phyloP scores from a whole-genome alignment of 2,329 filamentous ascomycete species.

The Macrophomina phaseolina region DNA sequence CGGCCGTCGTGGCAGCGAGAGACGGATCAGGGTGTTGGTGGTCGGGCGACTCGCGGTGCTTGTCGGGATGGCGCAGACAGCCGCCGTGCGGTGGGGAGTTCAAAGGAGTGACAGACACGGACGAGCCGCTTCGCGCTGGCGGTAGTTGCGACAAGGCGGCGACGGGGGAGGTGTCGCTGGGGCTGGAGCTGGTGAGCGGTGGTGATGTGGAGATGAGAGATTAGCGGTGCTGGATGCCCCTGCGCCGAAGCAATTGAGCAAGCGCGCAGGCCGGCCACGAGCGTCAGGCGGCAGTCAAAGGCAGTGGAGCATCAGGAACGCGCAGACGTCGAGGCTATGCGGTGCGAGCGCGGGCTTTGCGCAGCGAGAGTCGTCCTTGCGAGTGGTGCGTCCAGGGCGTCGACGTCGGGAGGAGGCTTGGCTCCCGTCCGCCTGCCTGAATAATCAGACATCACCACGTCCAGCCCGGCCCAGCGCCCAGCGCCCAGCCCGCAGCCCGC shows the following conservation, averaged over 20 bases:
- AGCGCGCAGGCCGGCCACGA: conserved; percentile 37
- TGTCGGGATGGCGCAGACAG: conserved; percentile 29
- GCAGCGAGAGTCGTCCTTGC: conserved; percentile 9
- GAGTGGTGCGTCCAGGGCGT: conserved; percentile 17
- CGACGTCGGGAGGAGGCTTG: conserved; percentile 18
- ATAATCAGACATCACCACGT: conserved; percentile 5
- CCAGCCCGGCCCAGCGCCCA: not conserved
- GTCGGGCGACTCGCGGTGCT: conserved; percentile 24
- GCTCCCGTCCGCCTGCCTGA: conserved; percentile 15
- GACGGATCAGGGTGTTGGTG: conserved; percentile 26
- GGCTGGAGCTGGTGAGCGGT: conserved; percentile 24
- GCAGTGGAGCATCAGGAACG: conserved; percentile 27
- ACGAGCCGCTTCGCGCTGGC: conserved; percentile 50
- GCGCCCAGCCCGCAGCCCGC: not conserved
- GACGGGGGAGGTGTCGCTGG: conserved; percentile 33
- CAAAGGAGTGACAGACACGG: conserved; percentile 51
- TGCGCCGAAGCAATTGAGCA: conserved; percentile 34
- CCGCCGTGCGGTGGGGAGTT: conserved; percentile 36
- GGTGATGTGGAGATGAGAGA: conserved; percentile 27
- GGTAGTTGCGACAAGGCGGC: conserved; percentile 53
- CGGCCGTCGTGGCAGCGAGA: conserved; percentile 50
- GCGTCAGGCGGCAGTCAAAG: conserved; percentile 34
- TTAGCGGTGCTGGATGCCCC: conserved; percentile 26
- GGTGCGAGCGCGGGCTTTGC: conserved; percentile 9
- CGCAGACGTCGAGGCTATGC: conserved; percentile 16